Evolutionary conservation across 78 protist genomes (phyloP).

Genomic region (Bodo saltans): DNA sequence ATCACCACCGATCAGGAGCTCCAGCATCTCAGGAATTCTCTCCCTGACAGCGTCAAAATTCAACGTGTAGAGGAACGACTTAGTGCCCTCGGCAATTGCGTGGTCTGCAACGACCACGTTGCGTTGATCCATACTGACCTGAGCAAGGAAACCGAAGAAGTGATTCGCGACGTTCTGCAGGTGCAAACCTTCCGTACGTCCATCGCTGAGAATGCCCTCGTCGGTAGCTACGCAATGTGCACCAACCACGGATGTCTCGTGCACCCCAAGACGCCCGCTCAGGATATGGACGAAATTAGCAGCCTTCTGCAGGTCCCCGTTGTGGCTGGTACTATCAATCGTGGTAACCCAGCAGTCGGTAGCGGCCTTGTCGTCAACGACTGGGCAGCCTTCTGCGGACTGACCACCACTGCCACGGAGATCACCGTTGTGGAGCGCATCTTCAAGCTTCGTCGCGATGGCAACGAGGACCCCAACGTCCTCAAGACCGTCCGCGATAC

Average conservation of each 20-base stretch:
- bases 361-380: constrained; percentile 92
- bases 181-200: constrained; percentile 98
- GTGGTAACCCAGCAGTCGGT: constrained; percentile 81
- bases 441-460: constrained; percentile 42
- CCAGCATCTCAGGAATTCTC: constrained; percentile 89
- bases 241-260: constrained; percentile 93
- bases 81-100: constrained; percentile 94
- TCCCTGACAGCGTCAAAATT: constrained; percentile 90
- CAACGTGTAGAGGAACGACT: constrained; percentile 92
- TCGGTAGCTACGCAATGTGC: constrained; percentile 86
- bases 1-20: constrained; percentile 96
- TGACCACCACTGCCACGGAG: constrained; percentile 96
- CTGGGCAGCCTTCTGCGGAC: constrained; percentile 94
- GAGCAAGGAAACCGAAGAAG: constrained; percentile 92
- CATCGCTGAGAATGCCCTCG: constrained; percentile 87
- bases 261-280: constrained; percentile 86
- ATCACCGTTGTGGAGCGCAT: constrained; percentile 74
- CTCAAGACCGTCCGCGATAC: constrained; percentile 18
- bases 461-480: not conserved
- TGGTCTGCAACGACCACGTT: constrained; percentile 95
- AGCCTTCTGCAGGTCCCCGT: constrained; percentile 89
- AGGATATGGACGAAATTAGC: constrained; percentile 91
- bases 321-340: constrained; percentile 94
- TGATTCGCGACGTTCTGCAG: constrained; percentile 82
- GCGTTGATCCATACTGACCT: constrained; percentile 96